Conservation (phyloP, 2,329 filamentous ascomycete species). For the Colletotrichum sp. region DNA sequence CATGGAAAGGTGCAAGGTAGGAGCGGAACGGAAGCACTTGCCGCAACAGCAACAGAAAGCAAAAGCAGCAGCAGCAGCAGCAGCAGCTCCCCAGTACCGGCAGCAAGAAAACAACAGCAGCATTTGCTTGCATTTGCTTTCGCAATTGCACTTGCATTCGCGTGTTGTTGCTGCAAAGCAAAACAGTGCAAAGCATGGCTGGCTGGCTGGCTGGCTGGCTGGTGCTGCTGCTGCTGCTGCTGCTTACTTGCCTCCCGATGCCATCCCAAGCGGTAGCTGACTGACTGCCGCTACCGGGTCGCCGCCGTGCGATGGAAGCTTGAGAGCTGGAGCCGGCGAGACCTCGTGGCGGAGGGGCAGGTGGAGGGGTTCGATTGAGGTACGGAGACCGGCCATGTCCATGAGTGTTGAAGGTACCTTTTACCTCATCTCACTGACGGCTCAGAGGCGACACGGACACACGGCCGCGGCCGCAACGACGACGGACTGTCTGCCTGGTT, state of each 20-base stretch:
- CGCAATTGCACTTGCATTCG: neutral
- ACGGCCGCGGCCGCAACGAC: neutral
- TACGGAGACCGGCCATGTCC: neutral
- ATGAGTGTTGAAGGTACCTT: neutral
- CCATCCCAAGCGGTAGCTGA: neutral
- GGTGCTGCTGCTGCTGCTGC: neutral
- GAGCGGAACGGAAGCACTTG: neutral
- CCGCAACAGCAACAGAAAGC: neutral
- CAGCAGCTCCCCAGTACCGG: neutral
- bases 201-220: neutral
- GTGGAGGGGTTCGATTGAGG: neutral
- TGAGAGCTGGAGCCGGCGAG: neutral
- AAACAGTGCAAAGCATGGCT: neutral
- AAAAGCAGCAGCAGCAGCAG: neutral
- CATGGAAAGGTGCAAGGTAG: conserved; percentile 2
- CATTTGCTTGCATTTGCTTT: neutral
- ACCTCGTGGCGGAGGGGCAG: neutral
- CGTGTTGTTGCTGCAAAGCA: neutral
- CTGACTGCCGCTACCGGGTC: neutral
- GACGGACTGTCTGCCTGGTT: neutral
- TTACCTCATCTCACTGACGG: neutral
- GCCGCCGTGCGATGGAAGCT: neutral
- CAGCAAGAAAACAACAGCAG: neutral
- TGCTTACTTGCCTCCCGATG: neutral
- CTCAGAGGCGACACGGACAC: neutral